Base-by-base conservation (phyloP, 805 yeast species). In the Lipomyces mesembrius region DNA sequence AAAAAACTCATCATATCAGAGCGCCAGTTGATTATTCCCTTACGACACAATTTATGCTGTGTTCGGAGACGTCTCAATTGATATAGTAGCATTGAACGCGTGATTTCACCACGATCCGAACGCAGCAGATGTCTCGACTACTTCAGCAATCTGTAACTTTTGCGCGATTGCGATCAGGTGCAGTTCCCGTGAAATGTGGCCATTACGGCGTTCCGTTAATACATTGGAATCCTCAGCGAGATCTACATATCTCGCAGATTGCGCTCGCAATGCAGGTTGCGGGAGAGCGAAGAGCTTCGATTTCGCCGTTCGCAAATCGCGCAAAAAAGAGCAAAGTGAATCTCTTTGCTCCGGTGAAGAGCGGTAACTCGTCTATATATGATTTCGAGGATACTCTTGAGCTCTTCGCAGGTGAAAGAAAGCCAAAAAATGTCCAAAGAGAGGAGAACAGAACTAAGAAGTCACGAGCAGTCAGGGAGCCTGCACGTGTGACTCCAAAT, bases 321-420 rank as follows among this genome's bases (percentile, higher is more conserved):
- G 29, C 55, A 2, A 59, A 57, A 53, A 57, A 51, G 43, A 56
- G 61, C 12, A 66, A 67, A 60, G 6, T 63, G 37, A 56, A 58
- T 54, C 60, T 56, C 25, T 54, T 55, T 22, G 56, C 70, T 35
- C 70, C 70, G 6, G 46, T 29, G 35, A 67, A 67, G 59, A 35
- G 59, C 20, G 56, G 61, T 1, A 46, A 7, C 39, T 25, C 32
- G 54, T 67, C 70, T 14, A 60, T 67, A 27, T 64, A 67, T 59
- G 25, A 59, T 34, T 63, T 67, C 49, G 61, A 64, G 35, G 62
- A 64, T 22, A 64, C 70, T 4, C 49, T 43, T n/a, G 49, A 43
- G 20, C 53, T 66, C 17, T 52, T 52, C 11, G 34, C 29, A 14
- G 37, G 49, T 11, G 17, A 17, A 57, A 29, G 27, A 54, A 29